phyloP scores from a whole-genome alignment of 2,329 filamentous ascomycete species.

The Sporothrix schenckii region DNA sequence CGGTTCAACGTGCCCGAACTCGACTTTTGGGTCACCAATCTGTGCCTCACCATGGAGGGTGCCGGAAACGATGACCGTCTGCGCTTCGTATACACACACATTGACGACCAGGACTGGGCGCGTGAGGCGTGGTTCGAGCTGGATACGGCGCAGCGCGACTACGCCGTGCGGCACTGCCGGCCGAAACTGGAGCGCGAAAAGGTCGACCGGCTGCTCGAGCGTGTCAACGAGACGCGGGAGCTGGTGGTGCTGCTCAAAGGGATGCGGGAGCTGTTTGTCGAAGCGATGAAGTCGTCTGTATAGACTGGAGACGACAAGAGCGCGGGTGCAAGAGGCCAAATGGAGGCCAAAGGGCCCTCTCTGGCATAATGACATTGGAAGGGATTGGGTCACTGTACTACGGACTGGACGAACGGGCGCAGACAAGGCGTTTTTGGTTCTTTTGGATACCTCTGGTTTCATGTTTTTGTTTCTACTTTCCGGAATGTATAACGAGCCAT shows the following conservation, averaged over 20 bases:
- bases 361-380: neutral
- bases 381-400: neutral
- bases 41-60: constrained; percentile 88
- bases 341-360: neutral
- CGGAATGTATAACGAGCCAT: constrained; percentile 12
- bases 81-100: constrained; percentile 85
- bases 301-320: neutral
- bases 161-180: constrained; percentile 77
- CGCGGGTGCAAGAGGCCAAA: neutral
- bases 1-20: constrained; percentile 91
- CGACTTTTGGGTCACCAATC: constrained; percentile 91
- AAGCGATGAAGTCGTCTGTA: constrained; percentile 61
- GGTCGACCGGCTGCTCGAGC: constrained; percentile 74
- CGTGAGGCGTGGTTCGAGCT: constrained; percentile 93
- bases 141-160: constrained; percentile 77
- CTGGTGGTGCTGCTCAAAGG: constrained; percentile 73
- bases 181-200: constrained; percentile 81
- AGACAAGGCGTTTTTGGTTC: constrained; percentile 9
- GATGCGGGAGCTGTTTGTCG: constrained; percentile 78
- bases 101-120: constrained; percentile 86
- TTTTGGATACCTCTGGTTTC: constrained; percentile 22
- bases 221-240: constrained; percentile 79
- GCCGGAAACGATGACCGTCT: constrained; percentile 80
- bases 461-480: constrained; percentile 3
- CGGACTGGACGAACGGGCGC: neutral